phyloP scores from a whole-genome alignment of 352 stramenopile genomes.

The Pythium plurisporium region DNA sequence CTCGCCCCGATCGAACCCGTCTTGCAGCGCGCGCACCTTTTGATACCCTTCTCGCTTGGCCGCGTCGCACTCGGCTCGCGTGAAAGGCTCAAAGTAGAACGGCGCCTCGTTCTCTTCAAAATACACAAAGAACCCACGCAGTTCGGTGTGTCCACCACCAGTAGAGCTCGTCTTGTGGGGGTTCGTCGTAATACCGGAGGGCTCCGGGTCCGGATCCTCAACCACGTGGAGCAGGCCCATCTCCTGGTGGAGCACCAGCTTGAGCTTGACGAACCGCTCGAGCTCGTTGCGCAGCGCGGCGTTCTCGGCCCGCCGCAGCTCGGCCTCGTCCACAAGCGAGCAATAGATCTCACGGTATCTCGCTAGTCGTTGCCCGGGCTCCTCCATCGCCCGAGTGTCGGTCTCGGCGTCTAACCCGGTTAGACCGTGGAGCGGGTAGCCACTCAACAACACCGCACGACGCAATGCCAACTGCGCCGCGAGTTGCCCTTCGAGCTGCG shows the following conservation, averaged over 20 bases:
- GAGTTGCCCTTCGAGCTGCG: constrained; percentile 15
- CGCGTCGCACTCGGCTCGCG: constrained; percentile 4
- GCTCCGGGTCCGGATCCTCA: neutral
- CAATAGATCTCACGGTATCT: constrained; percentile 5
- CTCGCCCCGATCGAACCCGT: constrained; percentile 6
- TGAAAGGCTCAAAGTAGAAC: constrained; percentile 24
- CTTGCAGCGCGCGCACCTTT: constrained; percentile 1
- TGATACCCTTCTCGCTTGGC: neutral
- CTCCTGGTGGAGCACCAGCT: constrained; percentile 17
- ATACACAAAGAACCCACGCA: constrained; percentile 18
- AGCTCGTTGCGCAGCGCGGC: constrained; percentile 2
- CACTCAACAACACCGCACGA: constrained; percentile 12
- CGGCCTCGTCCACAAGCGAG: constrained; percentile 15
- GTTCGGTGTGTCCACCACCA: no score
- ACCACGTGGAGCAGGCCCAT: neutral
- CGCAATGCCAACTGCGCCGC: constrained; percentile 1
- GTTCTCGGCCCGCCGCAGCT: constrained; percentile 8
- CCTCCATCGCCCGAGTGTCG: no score
- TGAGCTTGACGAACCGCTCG: constrained; percentile 7
- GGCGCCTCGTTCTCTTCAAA: constrained; percentile 12
- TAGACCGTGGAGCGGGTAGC: neutral
- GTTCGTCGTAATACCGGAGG: neutral
- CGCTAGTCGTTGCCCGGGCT: neutral
- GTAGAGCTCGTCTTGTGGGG: no score
- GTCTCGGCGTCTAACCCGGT: neutral